A percentile compares a stretch with the other conserved stretches of the same genome.
These are phyloP conservation scores for Penicillium sp. DNA, from an alignment of 2,329 filamentous ascomycete species.

Conservation along the genomic window DNA sequence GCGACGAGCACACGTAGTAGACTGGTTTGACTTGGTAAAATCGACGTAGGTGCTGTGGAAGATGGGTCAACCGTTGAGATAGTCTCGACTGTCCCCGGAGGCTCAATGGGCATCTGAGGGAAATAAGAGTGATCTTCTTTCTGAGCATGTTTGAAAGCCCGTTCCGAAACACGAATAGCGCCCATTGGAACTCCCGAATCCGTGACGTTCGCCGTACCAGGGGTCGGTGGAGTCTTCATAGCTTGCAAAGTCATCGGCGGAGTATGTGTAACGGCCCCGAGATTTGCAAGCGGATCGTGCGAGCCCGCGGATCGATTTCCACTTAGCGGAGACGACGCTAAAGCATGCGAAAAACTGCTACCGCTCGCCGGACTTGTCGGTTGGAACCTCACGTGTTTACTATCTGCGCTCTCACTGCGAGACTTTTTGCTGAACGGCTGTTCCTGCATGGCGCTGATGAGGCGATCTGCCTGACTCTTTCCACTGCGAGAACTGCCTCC, in stretches of 20 bases:
- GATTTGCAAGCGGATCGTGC: slow-evolving; percentile 15
- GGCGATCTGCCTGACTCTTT: slow-evolving; percentile 45
- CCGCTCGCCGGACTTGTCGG: slow-evolving; percentile 12
- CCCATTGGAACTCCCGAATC: slow-evolving; percentile 40
- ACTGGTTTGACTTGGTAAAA: not conserved
- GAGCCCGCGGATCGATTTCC: slow-evolving; percentile 2
- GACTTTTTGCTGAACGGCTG: slow-evolving; percentile 27
- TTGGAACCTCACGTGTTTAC: not conserved
- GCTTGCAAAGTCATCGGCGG: slow-evolving; percentile 20
- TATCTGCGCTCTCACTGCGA: slow-evolving; percentile 18
- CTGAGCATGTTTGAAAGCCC: slow-evolving; percentile 17
- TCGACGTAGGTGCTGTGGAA: slow-evolving; percentile 16
- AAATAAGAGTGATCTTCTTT: slow-evolving; percentile 22
- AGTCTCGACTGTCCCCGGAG: not conserved
- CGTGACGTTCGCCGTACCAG: slow-evolving; percentile 34
- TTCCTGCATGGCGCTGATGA: slow-evolving; percentile 49
- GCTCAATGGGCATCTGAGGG: slow-evolving; percentile 8
- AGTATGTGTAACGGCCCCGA: slow-evolving; percentile 19
- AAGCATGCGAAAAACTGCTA: not conserved
- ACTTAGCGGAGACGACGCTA: slow-evolving; percentile 8
- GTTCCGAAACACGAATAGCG: slow-evolving; percentile 34
- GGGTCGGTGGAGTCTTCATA: slow-evolving; percentile 25
- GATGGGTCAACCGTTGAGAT: slow-evolving; percentile 5
- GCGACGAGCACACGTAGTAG: slow-evolving; percentile 68
- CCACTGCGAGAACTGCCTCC: slow-evolving; percentile 39